Conservation (phyloP, 1,139 yeast genomes). For the Debaryomyces coudertii region DNA sequence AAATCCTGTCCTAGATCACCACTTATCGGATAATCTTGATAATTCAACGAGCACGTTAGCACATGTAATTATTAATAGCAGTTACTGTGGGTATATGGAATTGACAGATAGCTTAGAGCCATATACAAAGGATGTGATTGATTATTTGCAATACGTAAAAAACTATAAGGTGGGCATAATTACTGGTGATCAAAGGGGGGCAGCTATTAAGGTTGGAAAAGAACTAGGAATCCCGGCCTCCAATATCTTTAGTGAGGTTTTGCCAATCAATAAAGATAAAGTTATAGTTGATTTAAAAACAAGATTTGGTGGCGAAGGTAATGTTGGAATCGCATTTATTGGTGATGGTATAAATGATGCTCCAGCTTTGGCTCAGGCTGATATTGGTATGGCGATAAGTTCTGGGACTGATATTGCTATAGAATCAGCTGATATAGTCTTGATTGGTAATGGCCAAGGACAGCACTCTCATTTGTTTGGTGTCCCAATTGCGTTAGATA, state of each 20-base stretch:
- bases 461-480: slow-evolving; percentile 56
- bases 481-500: slow-evolving; percentile 70
- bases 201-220: slow-evolving; percentile 67
- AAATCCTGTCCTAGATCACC: slow-evolving; percentile 4
- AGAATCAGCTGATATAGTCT: slow-evolving; percentile 93
- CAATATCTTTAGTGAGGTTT: slow-evolving; percentile 74
- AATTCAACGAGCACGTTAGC: slow-evolving; percentile 35
- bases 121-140: slow-evolving; percentile 64
- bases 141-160: slow-evolving; percentile 49
- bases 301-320: slow-evolving; percentile 32
- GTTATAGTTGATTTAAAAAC: slow-evolving; percentile 63
- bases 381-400: slow-evolving; percentile 87
- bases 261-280: slow-evolving; percentile 77
- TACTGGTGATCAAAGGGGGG: slow-evolving; percentile 77
- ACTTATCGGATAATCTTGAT: slow-evolving; percentile 17
- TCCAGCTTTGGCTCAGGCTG: slow-evolving; percentile 88
- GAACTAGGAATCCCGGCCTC: slow-evolving; percentile 66
- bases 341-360: slow-evolving; percentile 99
- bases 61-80: slow-evolving; percentile 55
- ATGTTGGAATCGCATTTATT: slow-evolving; percentile 70
- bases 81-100: slow-evolving; percentile 65
- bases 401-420: slow-evolving; percentile 96
- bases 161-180: slow-evolving; percentile 82
- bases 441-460: slow-evolving; percentile 42
- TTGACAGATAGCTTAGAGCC: slow-evolving; percentile 71